A percentile compares a stretch with the other conserved stretches of the same genome.
phyloP scores from a whole-genome alignment of 2,329 filamentous ascomycete species.

The Sclerotinia subarctica region DNA sequence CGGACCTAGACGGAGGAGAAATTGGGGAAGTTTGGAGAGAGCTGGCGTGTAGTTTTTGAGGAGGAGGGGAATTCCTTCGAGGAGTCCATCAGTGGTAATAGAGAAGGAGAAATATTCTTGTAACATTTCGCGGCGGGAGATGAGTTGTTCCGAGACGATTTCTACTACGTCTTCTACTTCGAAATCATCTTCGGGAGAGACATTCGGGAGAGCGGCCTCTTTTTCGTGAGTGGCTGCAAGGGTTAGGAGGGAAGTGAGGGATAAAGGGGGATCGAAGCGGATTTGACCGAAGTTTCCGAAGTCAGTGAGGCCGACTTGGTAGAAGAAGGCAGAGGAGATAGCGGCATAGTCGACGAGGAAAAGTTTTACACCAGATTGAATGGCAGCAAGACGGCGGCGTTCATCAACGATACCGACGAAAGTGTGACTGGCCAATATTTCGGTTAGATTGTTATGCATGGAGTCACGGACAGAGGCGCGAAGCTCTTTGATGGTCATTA shows the following conservation, averaged over 20 bases:
- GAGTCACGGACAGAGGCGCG: slow-evolving; percentile 75
- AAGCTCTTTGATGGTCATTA: slow-evolving; percentile 83
- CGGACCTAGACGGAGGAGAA: slow-evolving; percentile 83
- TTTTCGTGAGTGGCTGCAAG: slow-evolving; percentile 73
- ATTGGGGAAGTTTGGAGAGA: slow-evolving; percentile 81
- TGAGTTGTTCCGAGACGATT: slow-evolving; percentile 63
- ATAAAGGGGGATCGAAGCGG: slow-evolving; percentile 71
- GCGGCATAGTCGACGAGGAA: slow-evolving; percentile 93
- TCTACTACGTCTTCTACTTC: slow-evolving; percentile 65
- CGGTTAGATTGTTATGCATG: slow-evolving; percentile 82
- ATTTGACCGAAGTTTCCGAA: slow-evolving; percentile 93
- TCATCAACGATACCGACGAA: slow-evolving; percentile 94
- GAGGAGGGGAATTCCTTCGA: slow-evolving; percentile 77
- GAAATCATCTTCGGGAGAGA: slow-evolving; percentile 49
- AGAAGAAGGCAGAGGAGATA: slow-evolving; percentile 84
- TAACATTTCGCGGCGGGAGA: slow-evolving; percentile 80
- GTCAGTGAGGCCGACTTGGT: slow-evolving; percentile 89
- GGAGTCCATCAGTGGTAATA: slow-evolving; percentile 71
- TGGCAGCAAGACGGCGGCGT: slow-evolving; percentile 78
- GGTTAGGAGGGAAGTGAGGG: slow-evolving; percentile 65
- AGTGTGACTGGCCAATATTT: slow-evolving; percentile 81
- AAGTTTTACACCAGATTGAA: slow-evolving; percentile 88
- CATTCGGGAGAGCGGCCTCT: slow-evolving; percentile 39
- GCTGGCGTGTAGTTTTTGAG: slow-evolving; percentile 85
- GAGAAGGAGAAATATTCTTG: slow-evolving; percentile 88